Base-by-base conservation (phyloP, 306 rosid species). In the Casuarina cunninghamiana region DNA sequence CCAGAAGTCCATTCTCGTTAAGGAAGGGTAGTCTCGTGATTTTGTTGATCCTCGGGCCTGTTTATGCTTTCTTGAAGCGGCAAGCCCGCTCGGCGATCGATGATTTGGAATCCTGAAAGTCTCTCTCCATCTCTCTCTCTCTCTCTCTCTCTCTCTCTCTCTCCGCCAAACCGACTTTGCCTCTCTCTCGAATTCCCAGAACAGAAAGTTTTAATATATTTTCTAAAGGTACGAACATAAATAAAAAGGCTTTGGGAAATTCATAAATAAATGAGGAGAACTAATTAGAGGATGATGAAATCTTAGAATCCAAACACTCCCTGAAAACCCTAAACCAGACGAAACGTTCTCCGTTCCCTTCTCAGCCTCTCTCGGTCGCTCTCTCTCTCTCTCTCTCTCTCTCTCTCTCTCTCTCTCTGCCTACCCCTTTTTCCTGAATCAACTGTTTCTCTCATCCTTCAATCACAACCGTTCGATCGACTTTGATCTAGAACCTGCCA, bases 251-350 rank as follows among this genome's bases (percentile, higher is more conserved):
- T 3, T 1, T 11, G 6, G 12, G 43, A 61, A 35, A 62, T 10
- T 19, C 35, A 10, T 61, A 10, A 66, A 67, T 41, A 86, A 44
- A 45, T 71, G 73, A 37, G 51, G 0, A 44, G 73, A 78, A 75
- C 75, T 76, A 81, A 85, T 81, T 87, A 84, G 86, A 81, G 69
- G 46, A 44, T 76, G 73, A 66, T 76, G 81, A 70, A 85, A 73
- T 88, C 89, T 73, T 65, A 80, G 15, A 32, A 46, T 60, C 83
- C 85, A 75, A 44, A 75, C 73, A 17, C 41, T 12, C 63, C 58
- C 70, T 46, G 63, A 65, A 45, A 61, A 74, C 80, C 82, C 82
- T 76, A 83, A 72, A 69, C 72, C 51, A 63, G 82, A 72, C 78
- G 10, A 55, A 74, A 43, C 79, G 5, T 73, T 81, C 53, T 73